A percentile compares a stretch with the other conserved stretches of the same genome.
Evolutionary conservation across 2,329 filamentous ascomycete genomes (phyloP).

Genomic region (Nectriaceae sp.): DNA sequence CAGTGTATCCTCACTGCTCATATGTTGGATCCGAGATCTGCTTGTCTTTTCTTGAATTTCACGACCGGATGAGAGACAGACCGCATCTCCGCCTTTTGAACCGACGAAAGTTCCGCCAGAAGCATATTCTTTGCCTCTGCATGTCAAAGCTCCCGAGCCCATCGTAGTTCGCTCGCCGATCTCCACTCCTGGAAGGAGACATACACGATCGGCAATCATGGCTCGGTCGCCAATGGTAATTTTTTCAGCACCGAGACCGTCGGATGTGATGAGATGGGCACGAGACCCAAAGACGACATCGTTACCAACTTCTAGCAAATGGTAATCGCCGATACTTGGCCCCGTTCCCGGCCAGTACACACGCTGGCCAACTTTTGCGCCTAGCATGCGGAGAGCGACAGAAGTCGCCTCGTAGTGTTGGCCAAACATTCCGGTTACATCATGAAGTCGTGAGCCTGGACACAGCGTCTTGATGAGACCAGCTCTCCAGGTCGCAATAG

Average conservation of each 20-base stretch:
- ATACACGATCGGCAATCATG: slow-evolving; percentile 60
- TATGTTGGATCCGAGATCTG: slow-evolving; percentile 11
- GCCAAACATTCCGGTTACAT: slow-evolving; percentile 53
- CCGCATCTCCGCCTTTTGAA: slow-evolving; percentile 51
- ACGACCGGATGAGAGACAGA: slow-evolving; percentile 39
- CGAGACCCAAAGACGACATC: slow-evolving; percentile 62
- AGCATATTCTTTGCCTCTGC: slow-evolving; percentile 45
- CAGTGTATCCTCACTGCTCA: slow-evolving; percentile 25
- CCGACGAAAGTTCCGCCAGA: slow-evolving; percentile 53
- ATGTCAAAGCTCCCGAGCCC: slow-evolving; percentile 55
- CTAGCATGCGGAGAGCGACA: slow-evolving; percentile 49
- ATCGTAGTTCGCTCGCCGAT: slow-evolving; percentile 52
- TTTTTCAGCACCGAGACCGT: slow-evolving; percentile 49
- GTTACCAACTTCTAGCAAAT: slow-evolving; percentile 56
- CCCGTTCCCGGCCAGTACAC: slow-evolving; percentile 62
- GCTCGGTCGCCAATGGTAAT: slow-evolving; percentile 49
- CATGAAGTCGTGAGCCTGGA: slow-evolving; percentile 45
- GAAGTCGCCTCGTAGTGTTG: slow-evolving; percentile 58
- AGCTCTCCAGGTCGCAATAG: slow-evolving; percentile 46
- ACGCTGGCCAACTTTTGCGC: slow-evolving; percentile 52
- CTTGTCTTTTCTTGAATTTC: slow-evolving; percentile 8
- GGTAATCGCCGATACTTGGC: slow-evolving; percentile 54
- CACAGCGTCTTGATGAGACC: slow-evolving; percentile 46
- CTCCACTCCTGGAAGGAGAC: slow-evolving; percentile 51
- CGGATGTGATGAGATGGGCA: slow-evolving; percentile 54